A percentile compares a stretch with the other conserved stretches of the same genome.
These are phyloP conservation scores for Mycosarcoma mackinlayi DNA, from an alignment of 1,284 basidiomycete species.

Conservation along the genomic window DNA sequence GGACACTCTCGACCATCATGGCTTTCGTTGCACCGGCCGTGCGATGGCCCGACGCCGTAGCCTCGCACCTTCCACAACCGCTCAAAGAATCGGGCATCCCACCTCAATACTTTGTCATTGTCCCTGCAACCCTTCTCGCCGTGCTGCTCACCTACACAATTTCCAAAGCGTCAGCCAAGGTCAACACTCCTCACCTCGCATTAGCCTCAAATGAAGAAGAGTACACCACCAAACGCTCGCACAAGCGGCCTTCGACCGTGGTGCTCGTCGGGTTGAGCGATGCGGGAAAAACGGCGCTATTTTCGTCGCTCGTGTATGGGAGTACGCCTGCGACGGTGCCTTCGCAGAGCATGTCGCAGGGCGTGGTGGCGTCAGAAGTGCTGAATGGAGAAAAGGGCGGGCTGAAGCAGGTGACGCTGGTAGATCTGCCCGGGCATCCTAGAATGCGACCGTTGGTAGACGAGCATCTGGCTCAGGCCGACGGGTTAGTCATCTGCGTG, in stretches of 20 bases:
- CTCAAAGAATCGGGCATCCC: conserved; percentile 38
- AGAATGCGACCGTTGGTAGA: conserved; percentile 52
- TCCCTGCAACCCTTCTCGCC: conserved; percentile 46
- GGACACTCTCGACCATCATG: conserved; percentile 10
- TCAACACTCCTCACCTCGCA: conserved; percentile 13
- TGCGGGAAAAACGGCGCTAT: conserved; percentile 62
- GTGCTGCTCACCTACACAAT: conserved; percentile 48
- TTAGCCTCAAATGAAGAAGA: neutral
- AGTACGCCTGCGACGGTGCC: conserved; percentile 54
- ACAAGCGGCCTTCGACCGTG: conserved; percentile 38
- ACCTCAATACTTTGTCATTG: conserved; percentile 46
- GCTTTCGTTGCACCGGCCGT: conserved; percentile 41
- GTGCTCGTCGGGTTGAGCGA: conserved; percentile 57
- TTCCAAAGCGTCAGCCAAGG: conserved; percentile 26
- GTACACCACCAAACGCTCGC: conserved; percentile 24
- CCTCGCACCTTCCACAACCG: conserved; percentile 35
- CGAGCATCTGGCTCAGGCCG: conserved; percentile 50
- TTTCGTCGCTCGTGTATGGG: conserved; percentile 55
- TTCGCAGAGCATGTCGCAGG: conserved; percentile 51
- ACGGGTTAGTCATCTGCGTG: conserved; percentile 63
- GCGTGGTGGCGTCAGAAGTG: conserved; percentile 9
- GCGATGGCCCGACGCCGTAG: conserved; percentile 52
- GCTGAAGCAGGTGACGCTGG: conserved; percentile 42
- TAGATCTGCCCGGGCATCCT: conserved; percentile 64
- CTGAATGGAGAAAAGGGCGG: neutral